Evolutionary conservation across 495 filamentous ascomycete species (phyloP).

Genomic region (Talaromyces borbonicus): DNA sequence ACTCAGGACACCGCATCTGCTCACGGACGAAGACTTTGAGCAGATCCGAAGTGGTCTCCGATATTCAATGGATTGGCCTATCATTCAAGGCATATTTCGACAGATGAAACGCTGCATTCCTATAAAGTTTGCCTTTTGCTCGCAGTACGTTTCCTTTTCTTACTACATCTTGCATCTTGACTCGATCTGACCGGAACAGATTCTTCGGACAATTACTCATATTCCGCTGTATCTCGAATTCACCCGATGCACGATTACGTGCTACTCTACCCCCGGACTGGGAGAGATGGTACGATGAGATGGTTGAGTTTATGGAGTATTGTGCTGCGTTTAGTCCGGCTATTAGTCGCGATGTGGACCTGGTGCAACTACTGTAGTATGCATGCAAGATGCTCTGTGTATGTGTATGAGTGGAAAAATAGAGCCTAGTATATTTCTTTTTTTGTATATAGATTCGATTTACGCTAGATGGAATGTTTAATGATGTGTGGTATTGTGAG

Average conservation of each 20-base stretch:
- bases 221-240: conserved; percentile 38
- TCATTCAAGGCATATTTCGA: conserved; percentile 33
- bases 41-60: conserved; percentile 33
- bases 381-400: no score
- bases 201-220: conserved; percentile 40
- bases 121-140: conserved; percentile 39
- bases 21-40: conserved; percentile 36
- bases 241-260: conserved; percentile 25
- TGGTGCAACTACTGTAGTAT: conserved; percentile 26
- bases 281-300: conserved; percentile 38
- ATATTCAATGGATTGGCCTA: conserved; percentile 38
- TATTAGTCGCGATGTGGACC: conserved; percentile 35
- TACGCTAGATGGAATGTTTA: no score
- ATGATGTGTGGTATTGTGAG: no score
- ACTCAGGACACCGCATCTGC: conserved; percentile 25
- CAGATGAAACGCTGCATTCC: conserved; percentile 40
- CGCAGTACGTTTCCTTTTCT: conserved; percentile 23
- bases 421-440: neutral
- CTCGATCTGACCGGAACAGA: conserved; percentile 10
- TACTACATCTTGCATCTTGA: neutral
- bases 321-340: conserved; percentile 33
- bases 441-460: neutral
- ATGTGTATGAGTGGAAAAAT: neutral
- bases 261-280: conserved; percentile 31
- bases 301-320: conserved; percentile 34